Base-by-base conservation (phyloP, 768 basidiomycete genomes). In the Galerina marginata region DNA sequence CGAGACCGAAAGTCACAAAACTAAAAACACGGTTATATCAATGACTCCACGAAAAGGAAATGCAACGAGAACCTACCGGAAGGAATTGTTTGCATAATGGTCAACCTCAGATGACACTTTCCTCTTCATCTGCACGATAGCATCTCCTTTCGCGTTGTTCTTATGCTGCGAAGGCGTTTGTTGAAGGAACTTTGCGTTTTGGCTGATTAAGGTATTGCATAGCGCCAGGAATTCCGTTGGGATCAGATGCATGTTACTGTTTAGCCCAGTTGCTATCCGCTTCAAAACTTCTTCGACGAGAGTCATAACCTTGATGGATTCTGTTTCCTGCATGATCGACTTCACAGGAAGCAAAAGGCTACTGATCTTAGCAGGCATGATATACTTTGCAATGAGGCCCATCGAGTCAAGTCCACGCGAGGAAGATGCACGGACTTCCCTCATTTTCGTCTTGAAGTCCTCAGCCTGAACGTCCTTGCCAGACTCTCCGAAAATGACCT, bases 401-500 rank as follows among this genome's bases (percentile, higher is more conserved):
- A 97, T 94, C 0, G 92, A 88, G 70, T 99, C 95, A 36, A 96
- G 77, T 2, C 90, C 94, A 69, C 87, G 87, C n/a, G 92, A 86
- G 2, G 88, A 83, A 25, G 93, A 94, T 9, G 87, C 83, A 36
- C 88, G 83, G 29, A 96, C 96, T 77, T 99, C 96, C 20, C 91
- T 85, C 87, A 95, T 92, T 74, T 92, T 95, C 15, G 95, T 95
- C 77, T 89, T 93, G 86, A 96, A 98, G 25, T 90, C 96, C 66
- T 95, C 94, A 3, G 89, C 81, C 58, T 88, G 86, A 0, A 92
- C 88, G 67, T 98, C 93, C 72, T 92, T 92, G 12, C 91, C 92
- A 1, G 96, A 95, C 71, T 95, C 88, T 26, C 96, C 96, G 65
- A 98, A 98, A 54, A 98, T 85, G 53, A 98, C 96, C 69, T 93